Conservation (phyloP, 1,139 yeast genomes). For the Saccharomycopsis crataegensis region DNA sequence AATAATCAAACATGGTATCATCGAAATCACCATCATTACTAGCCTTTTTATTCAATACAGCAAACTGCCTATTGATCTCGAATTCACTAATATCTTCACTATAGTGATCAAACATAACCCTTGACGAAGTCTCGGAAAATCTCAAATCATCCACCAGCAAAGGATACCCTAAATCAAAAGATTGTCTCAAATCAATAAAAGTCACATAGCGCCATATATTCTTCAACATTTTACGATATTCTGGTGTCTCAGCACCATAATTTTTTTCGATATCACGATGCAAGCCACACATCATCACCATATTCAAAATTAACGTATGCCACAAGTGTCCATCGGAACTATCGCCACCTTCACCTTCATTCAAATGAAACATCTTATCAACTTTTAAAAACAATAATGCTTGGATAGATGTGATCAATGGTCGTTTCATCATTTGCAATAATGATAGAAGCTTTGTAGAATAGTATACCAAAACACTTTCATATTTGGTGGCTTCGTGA, state of each 20-base stretch:
- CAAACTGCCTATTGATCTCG: constrained; percentile 12
- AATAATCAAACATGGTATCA: constrained; percentile 5
- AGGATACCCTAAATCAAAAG: constrained; percentile 20
- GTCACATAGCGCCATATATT: constrained; percentile 15
- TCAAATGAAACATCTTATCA: constrained; percentile 13
- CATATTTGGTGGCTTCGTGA: constrained; percentile 3
- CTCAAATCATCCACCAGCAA: constrained; percentile 12
- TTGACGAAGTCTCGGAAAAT: constrained; percentile 13
- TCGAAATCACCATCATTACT: constrained; percentile 3
- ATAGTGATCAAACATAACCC: constrained; percentile 2
- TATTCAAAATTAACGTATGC: constrained; percentile 7
- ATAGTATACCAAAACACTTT: constrained; percentile 5
- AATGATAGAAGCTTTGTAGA: constrained; percentile 9
- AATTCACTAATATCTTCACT: constrained; percentile 1
- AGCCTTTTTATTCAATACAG: constrained; percentile 2
- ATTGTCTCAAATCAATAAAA: constrained; percentile 15
- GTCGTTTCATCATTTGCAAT: constrained; percentile 14
- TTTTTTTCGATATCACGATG: constrained; percentile 15
- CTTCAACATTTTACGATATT: constrained; percentile 10
- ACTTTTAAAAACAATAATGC: constrained; percentile 17
- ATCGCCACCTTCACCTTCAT: constrained; percentile 21
- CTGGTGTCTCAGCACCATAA: constrained; percentile 6
- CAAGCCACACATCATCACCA: constrained; percentile 19
- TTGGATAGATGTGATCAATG: constrained; percentile 17
- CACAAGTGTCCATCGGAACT: constrained; percentile 17